These are phyloP conservation scores for Xylariaceae sp. DNA, from an alignment of 2,329 filamentous ascomycete species.

Conservation along the genomic window DNA sequence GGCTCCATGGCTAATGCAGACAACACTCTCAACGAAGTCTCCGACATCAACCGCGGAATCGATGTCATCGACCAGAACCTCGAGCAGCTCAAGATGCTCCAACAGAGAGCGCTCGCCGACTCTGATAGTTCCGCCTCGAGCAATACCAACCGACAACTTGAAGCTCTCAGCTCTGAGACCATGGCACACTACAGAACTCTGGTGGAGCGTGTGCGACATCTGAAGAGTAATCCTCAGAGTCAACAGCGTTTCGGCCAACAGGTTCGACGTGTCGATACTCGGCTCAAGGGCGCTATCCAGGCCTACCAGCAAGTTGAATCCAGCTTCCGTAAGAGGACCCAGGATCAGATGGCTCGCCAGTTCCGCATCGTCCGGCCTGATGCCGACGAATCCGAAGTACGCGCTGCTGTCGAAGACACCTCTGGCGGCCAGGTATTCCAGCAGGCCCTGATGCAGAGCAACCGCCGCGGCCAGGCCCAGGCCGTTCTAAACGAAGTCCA, in stretches of 20 bases:
- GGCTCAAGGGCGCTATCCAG: slow-evolving; percentile 76
- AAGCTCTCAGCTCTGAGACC: slow-evolving; percentile 70
- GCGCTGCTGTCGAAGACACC: slow-evolving; percentile 69
- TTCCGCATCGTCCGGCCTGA: slow-evolving; percentile 86
- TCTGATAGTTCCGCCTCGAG: slow-evolving; percentile 67
- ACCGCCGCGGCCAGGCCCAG: slow-evolving; percentile 75
- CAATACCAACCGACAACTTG: slow-evolving; percentile 64
- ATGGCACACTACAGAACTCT: slow-evolving; percentile 79
- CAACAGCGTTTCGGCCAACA: slow-evolving; percentile 72
- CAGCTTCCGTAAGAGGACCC: slow-evolving; percentile 72
- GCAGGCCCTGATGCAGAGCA: slow-evolving; percentile 77
- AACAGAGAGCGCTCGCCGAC: slow-evolving; percentile 68
- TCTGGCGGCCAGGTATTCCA: slow-evolving; percentile 77
- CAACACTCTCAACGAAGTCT: slow-evolving; percentile 79
- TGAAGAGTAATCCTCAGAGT: slow-evolving; percentile 79
- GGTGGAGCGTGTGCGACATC: slow-evolving; percentile 70
- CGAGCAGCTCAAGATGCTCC: slow-evolving; percentile 65
- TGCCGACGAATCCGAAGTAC: slow-evolving; percentile 72
- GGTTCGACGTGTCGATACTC: slow-evolving; percentile 74
- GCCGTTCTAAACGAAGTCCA: slow-evolving; percentile 75
- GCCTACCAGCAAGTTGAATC: slow-evolving; percentile 77
- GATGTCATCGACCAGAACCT: slow-evolving; percentile 70
- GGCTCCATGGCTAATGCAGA: slow-evolving; percentile 59
- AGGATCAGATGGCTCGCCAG: slow-evolving; percentile 82
- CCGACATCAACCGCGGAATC: slow-evolving; percentile 73